Percentiles rank a stretch among this genome's conserved stretches.
Evolutionary conservation across 176 grass and related monocot species (phyloP).

Genomic region (Alopecurus myosuroides): DNA sequence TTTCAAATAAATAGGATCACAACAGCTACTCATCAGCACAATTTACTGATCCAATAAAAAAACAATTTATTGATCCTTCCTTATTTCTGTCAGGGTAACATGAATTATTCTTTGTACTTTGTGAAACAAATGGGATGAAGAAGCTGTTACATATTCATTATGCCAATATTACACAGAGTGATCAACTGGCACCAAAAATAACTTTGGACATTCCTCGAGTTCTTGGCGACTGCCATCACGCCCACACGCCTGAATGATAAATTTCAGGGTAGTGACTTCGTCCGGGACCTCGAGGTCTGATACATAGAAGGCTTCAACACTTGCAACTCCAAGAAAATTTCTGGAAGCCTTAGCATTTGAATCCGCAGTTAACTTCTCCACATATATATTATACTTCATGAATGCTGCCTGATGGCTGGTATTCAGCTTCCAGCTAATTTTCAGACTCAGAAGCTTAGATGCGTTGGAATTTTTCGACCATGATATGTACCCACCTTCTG

Average conservation of each 20-base stretch:
- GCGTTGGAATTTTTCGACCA: slow-evolving; percentile 21
- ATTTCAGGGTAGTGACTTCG: slow-evolving; percentile 42
- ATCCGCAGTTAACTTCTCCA: slow-evolving; percentile 42
- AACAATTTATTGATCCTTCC: background rate
- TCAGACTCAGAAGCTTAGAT: slow-evolving; percentile 53
- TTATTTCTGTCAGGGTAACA: background rate
- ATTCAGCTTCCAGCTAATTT: slow-evolving; percentile 60
- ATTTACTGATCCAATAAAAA: too few species aligned
- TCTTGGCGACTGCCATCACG: slow-evolving; percentile 63
- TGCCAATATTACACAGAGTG: background rate
- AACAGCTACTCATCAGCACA: background rate
- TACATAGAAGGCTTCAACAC: slow-evolving; percentile 59
- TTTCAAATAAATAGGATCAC: background rate
- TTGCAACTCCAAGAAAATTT: slow-evolving; percentile 62
- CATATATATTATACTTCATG: slow-evolving; percentile 75
- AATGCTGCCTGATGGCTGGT: slow-evolving; percentile 29
- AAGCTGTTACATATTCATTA: background rate
- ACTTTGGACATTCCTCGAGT: slow-evolving; percentile 47
- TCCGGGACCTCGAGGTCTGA: slow-evolving; percentile 43
- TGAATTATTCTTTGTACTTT: background rate
- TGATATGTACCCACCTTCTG: slow-evolving; percentile 42
- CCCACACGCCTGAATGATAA: slow-evolving; percentile 69
- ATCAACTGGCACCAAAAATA: slow-evolving; percentile 39
- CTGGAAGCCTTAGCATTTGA: background rate
- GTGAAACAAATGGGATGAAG: background rate